Base-by-base conservation (phyloP, 305 asterid genomes). In the Fraxinus paxiana region DNA sequence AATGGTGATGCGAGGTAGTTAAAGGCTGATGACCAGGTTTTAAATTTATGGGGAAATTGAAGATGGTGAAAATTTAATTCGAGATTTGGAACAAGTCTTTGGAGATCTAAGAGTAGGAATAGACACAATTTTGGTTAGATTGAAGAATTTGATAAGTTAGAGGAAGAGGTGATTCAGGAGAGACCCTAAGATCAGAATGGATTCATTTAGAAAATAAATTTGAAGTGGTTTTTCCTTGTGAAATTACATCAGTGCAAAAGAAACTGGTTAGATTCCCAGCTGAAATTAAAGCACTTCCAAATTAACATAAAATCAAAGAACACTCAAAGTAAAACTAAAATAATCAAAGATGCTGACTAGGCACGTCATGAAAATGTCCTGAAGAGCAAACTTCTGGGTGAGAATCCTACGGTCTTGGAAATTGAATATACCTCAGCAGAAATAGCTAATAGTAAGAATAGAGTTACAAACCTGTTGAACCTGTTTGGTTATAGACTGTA, bases 401-500 rank as follows among this genome's bases (percentile, higher is more conserved):
- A 77, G 56, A 76, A 65, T 65, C 73, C 73, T 65, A 65, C 26
- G 30, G 22, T 54, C 54, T 71, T 76, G 75, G 37, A 69, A 81
- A 76, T 54, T 54, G 15, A 37, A 76, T 28, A 76, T 15, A 33
- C n/a, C 38, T 54, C 80, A 82, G 38, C 77, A 48, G 30, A 33
- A 83, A 75, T 48, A 67, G 7, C 67, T 26, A 75, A 43, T 83
- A 82, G 80, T 48, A 10, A 78, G 79, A 75, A 76, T 61, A 81
- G 34, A 83, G 83, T 83, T 15, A 15, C 56, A 46, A 88, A 95
- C 99, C 97, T 95, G 99, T 71, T 98, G 92, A 85, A 95, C 96
- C 83, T 95, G 99, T 88, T 91, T 95, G 81, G 94, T 90, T 85
- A 95, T 87, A 75, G 97, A 90, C 83, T 92, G 92, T 76, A 95